phyloP scores from a whole-genome alignment of 352 stramenopile species.

The Pythium monospermum region DNA sequence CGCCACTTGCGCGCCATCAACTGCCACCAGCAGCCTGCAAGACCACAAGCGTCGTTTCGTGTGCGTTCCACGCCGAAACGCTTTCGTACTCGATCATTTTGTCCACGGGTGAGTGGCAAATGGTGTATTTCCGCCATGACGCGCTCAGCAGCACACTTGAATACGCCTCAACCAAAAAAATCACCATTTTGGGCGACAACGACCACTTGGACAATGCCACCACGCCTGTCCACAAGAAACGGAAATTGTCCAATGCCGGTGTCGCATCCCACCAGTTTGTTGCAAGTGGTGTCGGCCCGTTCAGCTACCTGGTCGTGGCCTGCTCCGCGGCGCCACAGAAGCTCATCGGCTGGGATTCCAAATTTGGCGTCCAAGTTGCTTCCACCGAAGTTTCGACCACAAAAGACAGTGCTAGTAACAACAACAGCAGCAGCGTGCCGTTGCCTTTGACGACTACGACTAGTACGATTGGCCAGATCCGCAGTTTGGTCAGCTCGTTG shows the following conservation, averaged over 20 bases:
- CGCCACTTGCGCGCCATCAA: slow-evolving; percentile 29
- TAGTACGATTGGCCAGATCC: slow-evolving; percentile 34
- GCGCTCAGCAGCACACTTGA: slow-evolving; percentile 38
- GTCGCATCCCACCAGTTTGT: slow-evolving; percentile 25
- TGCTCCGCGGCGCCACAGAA: slow-evolving; percentile 29
- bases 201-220: slow-evolving; percentile 16
- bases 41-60: slow-evolving; percentile 29
- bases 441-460: too few species aligned
- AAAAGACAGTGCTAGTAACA: slow-evolving; percentile 19
- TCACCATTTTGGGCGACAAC: slow-evolving; percentile 30
- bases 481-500: slow-evolving; percentile 43
- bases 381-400: slow-evolving; percentile 36
- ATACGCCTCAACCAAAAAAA: slow-evolving; percentile 32
- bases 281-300: slow-evolving; percentile 36
- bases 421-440: slow-evolving; percentile 18
- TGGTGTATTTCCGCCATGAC: slow-evolving; percentile 42
- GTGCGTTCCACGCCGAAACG: slow-evolving; percentile 65
- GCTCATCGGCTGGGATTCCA: slow-evolving; percentile 63
- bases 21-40: slow-evolving; percentile 14
- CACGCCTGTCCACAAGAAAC: slow-evolving; percentile 48
- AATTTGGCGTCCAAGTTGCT: slow-evolving; percentile 65
- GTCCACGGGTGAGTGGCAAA: slow-evolving; percentile 51
- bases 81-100: slow-evolving; percentile 68
- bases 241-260: slow-evolving; percentile 39
- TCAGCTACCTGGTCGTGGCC: slow-evolving; percentile 53